A percentile compares a stretch with the other conserved stretches of the same genome.
phyloP scores from a whole-genome alignment of 306 rosid species.

The Spatholobus suberectus region DNA sequence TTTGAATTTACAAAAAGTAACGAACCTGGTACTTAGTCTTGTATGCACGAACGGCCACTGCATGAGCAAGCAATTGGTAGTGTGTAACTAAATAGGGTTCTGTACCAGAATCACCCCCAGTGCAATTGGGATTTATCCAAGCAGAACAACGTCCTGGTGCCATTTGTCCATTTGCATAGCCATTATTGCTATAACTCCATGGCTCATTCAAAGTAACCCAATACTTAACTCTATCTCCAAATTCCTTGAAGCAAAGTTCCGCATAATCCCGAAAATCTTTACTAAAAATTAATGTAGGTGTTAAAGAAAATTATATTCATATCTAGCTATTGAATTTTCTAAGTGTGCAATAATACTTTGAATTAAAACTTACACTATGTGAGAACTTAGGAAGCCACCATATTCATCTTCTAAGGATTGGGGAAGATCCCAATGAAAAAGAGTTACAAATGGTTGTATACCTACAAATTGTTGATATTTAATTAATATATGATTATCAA shows the following conservation, averaged over 20 bases:
- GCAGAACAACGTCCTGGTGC: slow-evolving; percentile 49
- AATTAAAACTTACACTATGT: slow-evolving; percentile 36
- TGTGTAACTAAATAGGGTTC: slow-evolving; percentile 40
- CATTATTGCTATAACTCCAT: slow-evolving; percentile 27
- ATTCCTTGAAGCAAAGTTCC: slow-evolving; percentile 45
- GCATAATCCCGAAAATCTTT: slow-evolving; percentile 44
- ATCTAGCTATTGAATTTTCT: neutral
- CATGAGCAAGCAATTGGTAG: slow-evolving; percentile 43
- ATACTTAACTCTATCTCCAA: slow-evolving; percentile 65
- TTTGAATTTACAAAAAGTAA: neutral
- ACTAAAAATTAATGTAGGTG: slow-evolving; percentile 3
- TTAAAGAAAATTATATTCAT: neutral
- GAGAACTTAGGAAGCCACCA: slow-evolving; percentile 56
- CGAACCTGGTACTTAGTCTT: slow-evolving; percentile 39
- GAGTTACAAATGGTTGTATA: slow-evolving; percentile 59
- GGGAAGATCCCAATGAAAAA: slow-evolving; percentile 76
- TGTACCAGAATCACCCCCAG: slow-evolving; percentile 32
- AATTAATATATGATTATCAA: neutral
- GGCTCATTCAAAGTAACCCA: slow-evolving; percentile 79
- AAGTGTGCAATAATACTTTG: neutral
- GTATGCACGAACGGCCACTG: slow-evolving; percentile 23
- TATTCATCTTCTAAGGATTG: slow-evolving; percentile 64
- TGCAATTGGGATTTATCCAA: slow-evolving; percentile 40
- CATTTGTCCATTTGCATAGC: slow-evolving; percentile 47
- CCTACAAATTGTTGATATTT: slow-evolving; percentile 31